These are phyloP conservation scores for Trichosporon sp. DNA, from an alignment of 1,284 basidiomycete species.

Conservation along the genomic window DNA sequence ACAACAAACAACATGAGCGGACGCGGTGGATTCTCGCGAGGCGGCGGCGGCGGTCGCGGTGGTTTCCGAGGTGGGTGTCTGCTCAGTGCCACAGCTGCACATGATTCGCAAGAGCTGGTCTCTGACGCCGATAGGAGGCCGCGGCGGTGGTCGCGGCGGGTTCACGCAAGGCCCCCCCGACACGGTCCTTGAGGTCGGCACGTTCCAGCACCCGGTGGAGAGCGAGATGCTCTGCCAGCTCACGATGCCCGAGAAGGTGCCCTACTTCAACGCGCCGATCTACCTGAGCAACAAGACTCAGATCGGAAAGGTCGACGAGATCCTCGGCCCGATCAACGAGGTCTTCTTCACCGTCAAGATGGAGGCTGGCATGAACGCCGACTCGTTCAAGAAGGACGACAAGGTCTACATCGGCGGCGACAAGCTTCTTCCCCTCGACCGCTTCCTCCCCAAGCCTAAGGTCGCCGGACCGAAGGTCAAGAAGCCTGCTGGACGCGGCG, in stretches of 20 bases:
- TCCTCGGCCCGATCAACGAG: conserved; percentile 83
- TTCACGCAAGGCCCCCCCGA: conserved; percentile 75
- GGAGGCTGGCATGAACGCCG: conserved; percentile 91
- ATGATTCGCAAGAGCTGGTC: background rate
- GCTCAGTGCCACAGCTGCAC: conserved; percentile 28
- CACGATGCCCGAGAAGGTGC: conserved; percentile 79
- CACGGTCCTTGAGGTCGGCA: conserved; percentile 76
- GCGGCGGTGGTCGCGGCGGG: conserved; percentile 49
- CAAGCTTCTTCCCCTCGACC: conserved; percentile 91
- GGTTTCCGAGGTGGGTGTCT: conserved; percentile 45
- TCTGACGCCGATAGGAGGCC: conserved; percentile 6
- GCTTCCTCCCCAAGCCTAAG: conserved; percentile 97
- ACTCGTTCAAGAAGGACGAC: conserved; percentile 93
- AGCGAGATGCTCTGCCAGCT: conserved; percentile 96
- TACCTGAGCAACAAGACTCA: conserved; percentile 97
- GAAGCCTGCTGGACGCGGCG: conserved; percentile 10
- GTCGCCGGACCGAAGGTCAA: conserved; percentile 56
- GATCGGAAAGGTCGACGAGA: conserved; percentile 89
- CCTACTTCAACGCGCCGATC: conserved; percentile 99
- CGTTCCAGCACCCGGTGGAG: conserved; percentile 90
- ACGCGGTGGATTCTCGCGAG: conserved; percentile 44
- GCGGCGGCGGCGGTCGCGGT: conserved; percentile 40
- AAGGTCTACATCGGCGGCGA: conserved; percentile 96
- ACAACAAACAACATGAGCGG: conserved; percentile 41
- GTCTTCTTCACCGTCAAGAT: conserved; percentile 99